Conservation (phyloP, 2,329 filamentous ascomycete species). For the Venturia carpophila region DNA sequence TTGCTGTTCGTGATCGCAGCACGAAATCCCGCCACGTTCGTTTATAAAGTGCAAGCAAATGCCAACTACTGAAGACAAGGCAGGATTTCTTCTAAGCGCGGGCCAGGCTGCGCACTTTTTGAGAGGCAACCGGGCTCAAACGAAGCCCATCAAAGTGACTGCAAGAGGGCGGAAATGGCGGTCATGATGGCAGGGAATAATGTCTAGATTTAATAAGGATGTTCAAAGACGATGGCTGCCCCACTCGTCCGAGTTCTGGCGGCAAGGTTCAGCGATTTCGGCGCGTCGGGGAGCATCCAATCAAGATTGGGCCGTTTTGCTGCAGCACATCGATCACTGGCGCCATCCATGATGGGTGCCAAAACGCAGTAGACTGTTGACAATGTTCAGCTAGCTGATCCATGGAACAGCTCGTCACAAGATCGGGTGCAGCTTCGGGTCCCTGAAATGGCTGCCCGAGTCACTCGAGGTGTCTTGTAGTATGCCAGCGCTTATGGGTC, state of each 20-base stretch:
- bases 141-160: neutral
- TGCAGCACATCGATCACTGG: conserved; percentile 5
- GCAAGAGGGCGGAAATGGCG: neutral
- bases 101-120: neutral
- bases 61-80: neutral
- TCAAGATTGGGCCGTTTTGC: neutral
- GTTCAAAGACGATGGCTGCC: neutral
- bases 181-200: neutral
- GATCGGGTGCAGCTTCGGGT: neutral
- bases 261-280: neutral
- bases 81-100: neutral
- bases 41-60: neutral
- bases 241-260: neutral
- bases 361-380: neutral
- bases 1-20: neutral
- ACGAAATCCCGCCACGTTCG: neutral
- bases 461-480: neutral
- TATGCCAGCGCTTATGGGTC: neutral
- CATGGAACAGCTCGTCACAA: neutral
- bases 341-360: neutral
- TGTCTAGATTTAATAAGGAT: neutral
- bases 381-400: neutral
- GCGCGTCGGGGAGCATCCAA: neutral
- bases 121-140: neutral
- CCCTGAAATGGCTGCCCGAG: neutral